Evolutionary conservation across 208 protist genomes (phyloP).

Genomic region (Leishmania mexicana): DNA sequence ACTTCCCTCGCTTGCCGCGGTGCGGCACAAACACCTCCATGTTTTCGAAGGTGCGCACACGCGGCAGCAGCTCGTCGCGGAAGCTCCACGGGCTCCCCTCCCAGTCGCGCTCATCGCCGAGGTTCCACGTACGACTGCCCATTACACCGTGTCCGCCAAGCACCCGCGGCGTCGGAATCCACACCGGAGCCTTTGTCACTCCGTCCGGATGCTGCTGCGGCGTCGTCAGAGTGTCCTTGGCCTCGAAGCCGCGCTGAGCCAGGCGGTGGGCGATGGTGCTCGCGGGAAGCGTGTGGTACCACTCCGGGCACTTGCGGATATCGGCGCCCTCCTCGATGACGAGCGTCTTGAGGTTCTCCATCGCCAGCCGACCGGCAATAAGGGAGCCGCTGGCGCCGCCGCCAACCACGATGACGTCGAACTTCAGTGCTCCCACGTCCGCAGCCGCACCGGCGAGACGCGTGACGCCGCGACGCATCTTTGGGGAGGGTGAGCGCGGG

Average conservation of each 20-base stretch:
- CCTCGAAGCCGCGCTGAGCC: conserved; percentile 64
- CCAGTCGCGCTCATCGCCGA: conserved; percentile 75
- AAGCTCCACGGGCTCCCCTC: conserved; percentile 66
- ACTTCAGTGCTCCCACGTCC: conserved; percentile 38
- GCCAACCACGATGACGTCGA: conserved; percentile 73
- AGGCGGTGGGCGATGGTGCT: conserved; percentile 66
- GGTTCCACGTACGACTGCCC: conserved; percentile 77
- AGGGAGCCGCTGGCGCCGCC: conserved; percentile 71
- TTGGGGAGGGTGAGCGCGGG: background rate
- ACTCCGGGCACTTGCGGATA: conserved; percentile 59
- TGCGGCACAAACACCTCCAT: conserved; percentile 65
- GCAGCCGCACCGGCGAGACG: conserved; percentile 18
- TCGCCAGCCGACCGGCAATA: conserved; percentile 68
- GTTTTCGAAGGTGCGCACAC: conserved; percentile 61
- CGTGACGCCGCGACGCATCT: conserved; percentile 33
- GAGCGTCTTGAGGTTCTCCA: conserved; percentile 70
- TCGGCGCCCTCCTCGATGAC: conserved; percentile 74
- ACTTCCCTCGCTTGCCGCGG: conserved; percentile 73
- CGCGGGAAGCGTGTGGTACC: conserved; percentile 58
- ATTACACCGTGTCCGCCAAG: conserved; percentile 81
- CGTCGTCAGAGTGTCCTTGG: conserved; percentile 45
- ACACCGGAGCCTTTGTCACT: conserved; percentile 37
- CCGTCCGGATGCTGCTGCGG: conserved; percentile 43
- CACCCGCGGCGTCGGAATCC: conserved; percentile 72
- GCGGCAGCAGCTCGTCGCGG: conserved; percentile 68